These are phyloP conservation scores for Megacollybia platyphylla DNA, from an alignment of 1,284 basidiomycete species.

Conservation along the genomic window DNA sequence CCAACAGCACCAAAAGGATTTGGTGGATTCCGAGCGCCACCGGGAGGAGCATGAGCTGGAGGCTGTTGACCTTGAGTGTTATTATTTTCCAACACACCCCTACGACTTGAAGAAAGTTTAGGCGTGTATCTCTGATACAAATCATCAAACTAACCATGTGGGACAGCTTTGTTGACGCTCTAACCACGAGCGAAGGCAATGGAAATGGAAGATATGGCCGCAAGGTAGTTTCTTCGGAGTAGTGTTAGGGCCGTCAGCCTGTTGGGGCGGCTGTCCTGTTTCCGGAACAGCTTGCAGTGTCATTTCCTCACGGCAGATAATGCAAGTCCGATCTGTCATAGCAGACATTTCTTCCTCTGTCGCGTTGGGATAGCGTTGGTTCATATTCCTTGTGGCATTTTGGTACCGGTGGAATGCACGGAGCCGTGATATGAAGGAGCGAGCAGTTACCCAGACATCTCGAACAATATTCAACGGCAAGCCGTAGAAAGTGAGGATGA, in stretches of 20 bases:
- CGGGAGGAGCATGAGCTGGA: slow-evolving; percentile 21
- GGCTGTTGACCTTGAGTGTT: slow-evolving; percentile 16
- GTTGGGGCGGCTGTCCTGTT: slow-evolving; percentile 15
- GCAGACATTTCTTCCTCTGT: slow-evolving; percentile 71
- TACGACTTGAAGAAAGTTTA: slow-evolving; percentile 43
- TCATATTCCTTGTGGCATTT: slow-evolving; percentile 94
- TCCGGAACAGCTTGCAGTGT: slow-evolving; percentile 26
- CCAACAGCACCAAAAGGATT: slow-evolving; percentile 16
- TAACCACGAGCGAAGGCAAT: slow-evolving; percentile 94
- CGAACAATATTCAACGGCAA: slow-evolving; percentile 93
- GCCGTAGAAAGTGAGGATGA: slow-evolving; percentile 92
- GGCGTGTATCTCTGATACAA: slow-evolving; percentile 7
- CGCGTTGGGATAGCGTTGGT: slow-evolving; percentile 91
- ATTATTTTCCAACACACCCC: slow-evolving; percentile 66
- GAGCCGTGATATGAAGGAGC: slow-evolving; percentile 81
- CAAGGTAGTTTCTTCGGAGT: slow-evolving; percentile 95
- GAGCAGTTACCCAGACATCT: slow-evolving; percentile 90
- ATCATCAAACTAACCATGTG: slow-evolving; percentile 62
- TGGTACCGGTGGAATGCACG: slow-evolving; percentile 87
- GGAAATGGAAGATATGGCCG: slow-evolving; percentile 97
- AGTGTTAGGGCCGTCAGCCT: slow-evolving; percentile 72
- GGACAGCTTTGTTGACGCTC: slow-evolving; percentile 95
- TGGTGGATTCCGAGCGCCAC: slow-evolving; percentile 16
- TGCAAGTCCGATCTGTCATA: slow-evolving; percentile 87
- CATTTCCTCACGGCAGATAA: slow-evolving; percentile 99